These are phyloP conservation scores for Carallia brachiata DNA, from an alignment of 345 rosid species.

Conservation along the genomic window DNA sequence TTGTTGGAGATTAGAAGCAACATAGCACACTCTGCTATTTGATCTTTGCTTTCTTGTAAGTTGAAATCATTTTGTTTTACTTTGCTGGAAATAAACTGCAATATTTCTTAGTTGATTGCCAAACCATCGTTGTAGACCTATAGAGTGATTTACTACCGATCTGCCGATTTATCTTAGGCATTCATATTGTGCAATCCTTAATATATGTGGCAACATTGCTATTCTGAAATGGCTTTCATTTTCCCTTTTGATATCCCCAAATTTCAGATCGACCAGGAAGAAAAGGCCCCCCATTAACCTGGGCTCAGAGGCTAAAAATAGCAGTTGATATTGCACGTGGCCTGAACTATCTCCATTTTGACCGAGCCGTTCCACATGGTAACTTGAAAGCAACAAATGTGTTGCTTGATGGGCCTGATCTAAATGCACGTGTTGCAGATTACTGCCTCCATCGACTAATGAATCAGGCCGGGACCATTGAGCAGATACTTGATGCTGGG, in stretches of 20 bases:
- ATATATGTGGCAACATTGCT: neutral
- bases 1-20: too few species aligned
- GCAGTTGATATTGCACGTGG: slow-evolving; percentile 99
- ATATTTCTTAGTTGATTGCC: neutral
- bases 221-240: neutral
- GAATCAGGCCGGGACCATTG: slow-evolving; percentile 94
- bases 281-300: slow-evolving; percentile 74
- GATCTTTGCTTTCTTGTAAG: neutral
- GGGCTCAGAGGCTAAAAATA: slow-evolving; percentile 83
- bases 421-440: slow-evolving; percentile 92
- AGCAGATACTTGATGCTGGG: slow-evolving; percentile 92
- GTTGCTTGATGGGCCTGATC: slow-evolving; percentile 81
- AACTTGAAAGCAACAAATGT: slow-evolving; percentile 88
- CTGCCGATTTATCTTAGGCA: too few species aligned
- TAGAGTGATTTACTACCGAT: too few species aligned
- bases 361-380: slow-evolving; percentile 95
- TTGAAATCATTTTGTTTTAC: neutral
- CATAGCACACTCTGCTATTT: neutral
- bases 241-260: slow-evolving; percentile 14
- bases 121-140: too few species aligned
- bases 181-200: too few species aligned
- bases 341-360: slow-evolving; percentile 95
- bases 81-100: neutral
- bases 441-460: slow-evolving; percentile 95
- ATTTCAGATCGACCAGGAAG: slow-evolving; percentile 89